These are phyloP conservation scores for Linaria vulgaris DNA, from an alignment of 257 asterid genomes.

Conservation along the genomic window DNA sequence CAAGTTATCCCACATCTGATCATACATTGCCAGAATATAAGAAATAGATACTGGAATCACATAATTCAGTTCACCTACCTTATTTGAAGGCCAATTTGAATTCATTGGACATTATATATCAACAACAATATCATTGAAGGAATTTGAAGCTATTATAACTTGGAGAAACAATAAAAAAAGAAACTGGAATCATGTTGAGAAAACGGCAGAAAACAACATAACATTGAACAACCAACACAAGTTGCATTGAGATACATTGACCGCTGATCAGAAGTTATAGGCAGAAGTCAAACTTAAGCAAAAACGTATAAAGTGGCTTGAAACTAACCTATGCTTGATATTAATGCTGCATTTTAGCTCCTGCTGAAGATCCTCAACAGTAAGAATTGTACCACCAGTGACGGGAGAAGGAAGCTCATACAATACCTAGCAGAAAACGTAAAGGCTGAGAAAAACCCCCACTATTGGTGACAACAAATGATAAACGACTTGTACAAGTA, in stretches of 20 bases:
- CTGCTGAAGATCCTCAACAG: constrained; percentile 95
- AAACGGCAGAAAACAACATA: too few species aligned
- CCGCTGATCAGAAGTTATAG: neutral
- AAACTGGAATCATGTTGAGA: too few species aligned
- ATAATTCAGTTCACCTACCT: too few species aligned
- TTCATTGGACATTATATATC: too few species aligned
- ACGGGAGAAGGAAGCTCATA: constrained; percentile 87
- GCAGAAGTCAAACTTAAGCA: neutral
- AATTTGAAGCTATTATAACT: too few species aligned
- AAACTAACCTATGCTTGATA: constrained; percentile 75
- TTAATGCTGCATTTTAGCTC: constrained; percentile 85
- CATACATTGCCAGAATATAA: too few species aligned
- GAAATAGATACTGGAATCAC: too few species aligned
- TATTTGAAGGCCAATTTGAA: too few species aligned
- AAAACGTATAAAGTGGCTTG: constrained; percentile 17
- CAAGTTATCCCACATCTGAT: too few species aligned
- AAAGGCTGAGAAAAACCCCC: constrained; percentile 22
- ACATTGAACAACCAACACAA: neutral
- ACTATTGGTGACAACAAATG: constrained; percentile 5
- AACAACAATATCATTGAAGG: too few species aligned
- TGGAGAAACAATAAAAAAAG: too few species aligned
- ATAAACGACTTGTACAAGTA: neutral
- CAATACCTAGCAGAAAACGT: constrained; percentile 55
- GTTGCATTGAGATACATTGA: neutral
- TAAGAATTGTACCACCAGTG: constrained; percentile 75